These are phyloP conservation scores for Phytophthora hybrid DNA, from an alignment of 352 stramenopile species.

Conservation along the genomic window DNA sequence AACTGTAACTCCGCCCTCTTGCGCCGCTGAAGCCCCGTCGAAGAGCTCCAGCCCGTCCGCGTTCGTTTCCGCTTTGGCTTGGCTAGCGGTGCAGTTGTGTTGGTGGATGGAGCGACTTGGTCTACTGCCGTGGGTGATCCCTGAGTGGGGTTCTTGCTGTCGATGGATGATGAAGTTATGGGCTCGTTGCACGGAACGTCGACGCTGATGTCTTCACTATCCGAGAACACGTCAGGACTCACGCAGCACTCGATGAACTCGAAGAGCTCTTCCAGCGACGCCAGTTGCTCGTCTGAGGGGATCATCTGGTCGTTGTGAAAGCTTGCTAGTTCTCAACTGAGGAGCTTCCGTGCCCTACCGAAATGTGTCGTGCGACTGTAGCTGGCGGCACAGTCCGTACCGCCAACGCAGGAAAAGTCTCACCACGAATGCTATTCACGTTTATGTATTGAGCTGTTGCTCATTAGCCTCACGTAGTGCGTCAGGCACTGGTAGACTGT, in stretches of 20 bases:
- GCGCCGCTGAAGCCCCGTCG: slow-evolving; percentile 33
- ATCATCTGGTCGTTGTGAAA: slow-evolving; percentile 13
- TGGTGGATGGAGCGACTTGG: neutral
- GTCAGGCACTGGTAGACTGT: too few species aligned
- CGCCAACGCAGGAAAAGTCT: neutral
- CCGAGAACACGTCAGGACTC: slow-evolving; percentile 11
- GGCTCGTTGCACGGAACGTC: neutral
- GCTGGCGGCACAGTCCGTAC: neutral
- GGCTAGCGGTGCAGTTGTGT: neutral
- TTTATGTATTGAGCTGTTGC: slow-evolving; percentile 17
- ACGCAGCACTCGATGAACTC: slow-evolving; percentile 40
- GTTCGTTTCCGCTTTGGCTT: slow-evolving; percentile 33
- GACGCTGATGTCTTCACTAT: neutral
- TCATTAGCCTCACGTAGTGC: slow-evolving; percentile 2
- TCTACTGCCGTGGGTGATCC: slow-evolving; percentile 12
- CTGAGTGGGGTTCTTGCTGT: neutral
- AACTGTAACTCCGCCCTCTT: slow-evolving; percentile 37
- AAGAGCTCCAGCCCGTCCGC: slow-evolving; percentile 36
- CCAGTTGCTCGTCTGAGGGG: slow-evolving; percentile 12
- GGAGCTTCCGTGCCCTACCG: neutral
- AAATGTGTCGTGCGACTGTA: neutral
- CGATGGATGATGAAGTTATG: neutral
- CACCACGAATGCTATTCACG: neutral
- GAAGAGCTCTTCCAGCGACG: slow-evolving; percentile 37
- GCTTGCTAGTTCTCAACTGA: slow-evolving; percentile 18